phyloP scores from a whole-genome alignment of 306 rosid genomes.

The Vigna nakashimae region DNA sequence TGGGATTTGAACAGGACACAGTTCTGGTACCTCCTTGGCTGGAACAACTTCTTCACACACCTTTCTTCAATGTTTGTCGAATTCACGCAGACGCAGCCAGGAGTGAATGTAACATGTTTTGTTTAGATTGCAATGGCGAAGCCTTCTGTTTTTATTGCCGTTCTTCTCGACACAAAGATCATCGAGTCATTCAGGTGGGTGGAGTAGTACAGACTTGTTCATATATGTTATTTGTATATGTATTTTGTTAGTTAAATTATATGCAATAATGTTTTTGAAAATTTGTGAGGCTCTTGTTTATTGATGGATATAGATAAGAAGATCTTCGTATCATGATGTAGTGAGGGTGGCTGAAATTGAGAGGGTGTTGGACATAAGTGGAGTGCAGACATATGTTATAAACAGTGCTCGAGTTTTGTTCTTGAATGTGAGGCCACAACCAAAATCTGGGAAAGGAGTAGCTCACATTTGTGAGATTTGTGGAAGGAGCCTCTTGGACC shows the following conservation, averaged over 20 bases:
- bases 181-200: constrained; percentile 82
- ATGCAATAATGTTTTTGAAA: neutral
- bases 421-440: constrained; percentile 94
- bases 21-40: constrained; percentile 91
- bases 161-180: constrained; percentile 86
- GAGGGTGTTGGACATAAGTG: constrained; percentile 76
- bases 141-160: constrained; percentile 98
- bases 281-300: neutral
- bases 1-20: constrained; percentile 57
- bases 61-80: constrained; percentile 79
- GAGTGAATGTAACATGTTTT: constrained; percentile 92
- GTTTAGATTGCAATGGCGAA: constrained; percentile 77
- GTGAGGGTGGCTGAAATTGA: constrained; percentile 85
- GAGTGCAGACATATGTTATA: constrained; percentile 92
- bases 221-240: neutral
- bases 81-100: constrained; percentile 80
- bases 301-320: constrained; percentile 61
- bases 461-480: constrained; percentile 92
- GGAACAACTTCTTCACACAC: constrained; percentile 65
- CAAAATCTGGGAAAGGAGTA: constrained; percentile 80
- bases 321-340: constrained; percentile 97
- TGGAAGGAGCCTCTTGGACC: constrained; percentile 83
- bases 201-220: no score
- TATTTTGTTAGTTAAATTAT: no score
- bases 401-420: constrained; percentile 93